Base-by-base conservation (phyloP, 192 early-diverging fungal species). In the Pecoramyces ruminantium region DNA sequence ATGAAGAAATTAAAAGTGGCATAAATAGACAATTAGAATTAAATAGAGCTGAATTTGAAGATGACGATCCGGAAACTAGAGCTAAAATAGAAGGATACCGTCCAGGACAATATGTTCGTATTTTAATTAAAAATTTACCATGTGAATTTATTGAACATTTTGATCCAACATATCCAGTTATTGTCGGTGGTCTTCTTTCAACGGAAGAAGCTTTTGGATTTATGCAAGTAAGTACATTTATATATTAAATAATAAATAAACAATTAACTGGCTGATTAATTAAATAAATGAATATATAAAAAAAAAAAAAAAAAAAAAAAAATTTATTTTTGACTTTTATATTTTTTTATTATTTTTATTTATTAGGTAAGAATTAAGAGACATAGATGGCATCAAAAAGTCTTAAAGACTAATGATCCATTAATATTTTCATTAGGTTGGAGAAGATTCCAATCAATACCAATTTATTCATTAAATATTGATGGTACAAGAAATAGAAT, bases 401-500 rank as follows among this genome's bases (percentile, higher is more conserved):
- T 96, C 58, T 89, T 99, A 77, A 99, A 99, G 87, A 97, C 94
- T 21, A 97, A 97, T 83, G 98, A 99, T 84, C 98, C 98, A 28
- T 88, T 99, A 38, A 95, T 99, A 77, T 94, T 99, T 78, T 99
- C 98, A 1, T 85, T 99, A 38, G 98, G 98, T 28, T 99, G 98
- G 98, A 92, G 98, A 38, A 91, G 98, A 78, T 96, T 99, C 92
- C 98, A 99, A 84, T 94, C 93, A 42, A 92, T 98, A 79, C 98
- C 98, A 17, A 88, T 97, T 78, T 99, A 94, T 86, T 97, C 94
- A 27, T 88, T 96, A 38, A 67, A 67, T 67, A 91, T 96, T 83
- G 94, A 97, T 85, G 93, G 94, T 58, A 95, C 92, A 80, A 91
- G 96, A 51, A 98, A 97, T 86, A 89, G 96, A 34, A 97, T 99